Evolutionary conservation across 2,329 filamentous ascomycete species (phyloP).

Genomic region (Talaromyces sp.): DNA sequence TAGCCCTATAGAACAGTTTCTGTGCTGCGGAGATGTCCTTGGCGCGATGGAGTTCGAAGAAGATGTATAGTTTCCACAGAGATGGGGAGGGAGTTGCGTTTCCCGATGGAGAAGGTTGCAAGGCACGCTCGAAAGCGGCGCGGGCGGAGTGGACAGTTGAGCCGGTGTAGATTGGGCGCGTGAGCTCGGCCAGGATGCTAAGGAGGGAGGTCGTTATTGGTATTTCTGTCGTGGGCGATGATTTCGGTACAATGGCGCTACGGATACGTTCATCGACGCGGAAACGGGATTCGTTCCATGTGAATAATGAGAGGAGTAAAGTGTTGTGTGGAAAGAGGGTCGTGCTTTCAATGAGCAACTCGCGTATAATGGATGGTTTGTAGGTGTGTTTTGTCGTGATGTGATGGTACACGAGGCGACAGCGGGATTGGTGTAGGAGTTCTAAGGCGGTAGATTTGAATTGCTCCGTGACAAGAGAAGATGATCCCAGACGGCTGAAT

Average conservation of each 20-base stretch:
- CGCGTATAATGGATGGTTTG: slow-evolving; percentile 63
- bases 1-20: slow-evolving; percentile 53
- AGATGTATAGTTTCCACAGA: slow-evolving; percentile 53
- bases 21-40: slow-evolving; percentile 46
- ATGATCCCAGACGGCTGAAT: slow-evolving; percentile 41
- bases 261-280: slow-evolving; percentile 74
- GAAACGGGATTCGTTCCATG: slow-evolving; percentile 70
- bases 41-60: slow-evolving; percentile 46
- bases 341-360: slow-evolving; percentile 60
- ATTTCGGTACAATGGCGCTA: slow-evolving; percentile 49
- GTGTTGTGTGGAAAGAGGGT: slow-evolving; percentile 69
- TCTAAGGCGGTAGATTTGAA: slow-evolving; percentile 46
- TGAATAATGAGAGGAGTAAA: slow-evolving; percentile 67
- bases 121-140: slow-evolving; percentile 54
- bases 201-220: slow-evolving; percentile 53
- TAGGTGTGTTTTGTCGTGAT: slow-evolving; percentile 61
- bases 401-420: slow-evolving; percentile 65
- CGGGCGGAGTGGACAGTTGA: slow-evolving; percentile 53
- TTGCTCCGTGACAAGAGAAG: slow-evolving; percentile 36
- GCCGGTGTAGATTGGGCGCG: slow-evolving; percentile 41
- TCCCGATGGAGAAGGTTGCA: slow-evolving; percentile 33
- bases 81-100: slow-evolving; percentile 26
- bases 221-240: slow-evolving; percentile 21
- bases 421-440: slow-evolving; percentile 64
- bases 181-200: slow-evolving; percentile 54